A percentile compares a stretch with the other conserved stretches of the same genome.
Conservation (phyloP, 2,329 filamentous ascomycete genomes). For the Aphanoascus verrucosus region DNA sequence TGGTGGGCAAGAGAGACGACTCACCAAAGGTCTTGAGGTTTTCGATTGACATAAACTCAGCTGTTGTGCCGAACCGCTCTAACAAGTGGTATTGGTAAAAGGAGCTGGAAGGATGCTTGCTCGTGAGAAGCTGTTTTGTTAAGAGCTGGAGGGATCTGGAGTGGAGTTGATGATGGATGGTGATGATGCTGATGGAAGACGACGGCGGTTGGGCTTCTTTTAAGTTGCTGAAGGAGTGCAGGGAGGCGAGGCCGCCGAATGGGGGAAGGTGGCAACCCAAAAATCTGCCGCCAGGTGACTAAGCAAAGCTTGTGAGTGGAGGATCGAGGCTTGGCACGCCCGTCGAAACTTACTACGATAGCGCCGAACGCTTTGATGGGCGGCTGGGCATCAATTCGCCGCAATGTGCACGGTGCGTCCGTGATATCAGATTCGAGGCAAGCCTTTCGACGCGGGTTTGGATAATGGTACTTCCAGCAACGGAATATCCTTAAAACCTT, state of each 20-base stretch:
- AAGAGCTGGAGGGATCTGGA: background rate
- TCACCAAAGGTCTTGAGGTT: conserved; percentile 92
- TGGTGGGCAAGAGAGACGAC: conserved; percentile 28
- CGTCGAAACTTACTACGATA: background rate
- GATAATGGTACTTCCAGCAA: no score
- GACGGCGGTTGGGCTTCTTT: conserved; percentile 7
- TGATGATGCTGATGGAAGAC: conserved; percentile 7
- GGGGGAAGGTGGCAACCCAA: conserved; percentile 7
- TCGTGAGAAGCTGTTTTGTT: background rate
- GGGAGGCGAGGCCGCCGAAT: conserved; percentile 7
- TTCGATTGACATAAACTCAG: conserved; percentile 97
- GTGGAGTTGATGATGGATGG: conserved; percentile 3
- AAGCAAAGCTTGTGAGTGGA: conserved; percentile 3
- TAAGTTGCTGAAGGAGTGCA: conserved; percentile 4
- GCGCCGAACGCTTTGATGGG: no score
- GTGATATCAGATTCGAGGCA: no score
- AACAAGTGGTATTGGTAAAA: conserved; percentile 30
- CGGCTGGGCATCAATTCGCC: no score
- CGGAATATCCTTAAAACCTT: no score
- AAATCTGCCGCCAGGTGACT: conserved; percentile 9
- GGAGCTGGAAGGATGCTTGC: conserved; percentile 14
- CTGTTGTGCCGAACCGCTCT: conserved; percentile 49
- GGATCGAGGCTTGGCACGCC: conserved; percentile 1
- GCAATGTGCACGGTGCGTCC: no score
- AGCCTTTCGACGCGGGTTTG: no score